phyloP scores from a whole-genome alignment of 768 basidiomycete species.

The Erythrobasidium yunnanense region DNA sequence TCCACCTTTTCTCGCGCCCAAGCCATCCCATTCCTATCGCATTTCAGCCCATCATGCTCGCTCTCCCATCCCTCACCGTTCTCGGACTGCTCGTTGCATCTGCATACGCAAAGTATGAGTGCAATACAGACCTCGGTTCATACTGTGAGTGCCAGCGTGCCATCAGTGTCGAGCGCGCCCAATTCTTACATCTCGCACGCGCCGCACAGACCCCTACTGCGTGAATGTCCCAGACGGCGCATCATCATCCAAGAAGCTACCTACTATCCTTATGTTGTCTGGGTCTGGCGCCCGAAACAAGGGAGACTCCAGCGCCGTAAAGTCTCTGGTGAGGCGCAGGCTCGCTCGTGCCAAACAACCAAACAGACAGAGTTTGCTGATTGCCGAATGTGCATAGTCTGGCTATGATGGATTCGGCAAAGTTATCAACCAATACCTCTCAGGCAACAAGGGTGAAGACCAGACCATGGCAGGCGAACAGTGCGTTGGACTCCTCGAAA shows the following conservation, averaged over 20 bases:
- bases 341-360: neutral
- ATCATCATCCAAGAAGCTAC: slow-evolving; percentile 1
- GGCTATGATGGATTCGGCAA: slow-evolving; percentile 26
- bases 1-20: no score
- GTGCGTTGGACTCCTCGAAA: neutral
- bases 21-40: no score
- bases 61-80: neutral
- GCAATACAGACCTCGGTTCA: slow-evolving; percentile 1
- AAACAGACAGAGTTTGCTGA: neutral
- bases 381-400: neutral
- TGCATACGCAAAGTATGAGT: slow-evolving; percentile 2
- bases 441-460: slow-evolving; percentile 13
- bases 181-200: no score
- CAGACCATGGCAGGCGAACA: slow-evolving; percentile 26
- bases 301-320: neutral
- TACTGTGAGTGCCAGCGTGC: no score
- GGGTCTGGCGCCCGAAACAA: slow-evolving; percentile 15
- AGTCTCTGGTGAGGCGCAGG: neutral
- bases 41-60: no score
- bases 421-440: slow-evolving; percentile 22
- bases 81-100: neutral
- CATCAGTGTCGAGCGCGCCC: no score
- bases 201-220: slow-evolving; percentile 24
- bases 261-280: slow-evolving; percentile 20
- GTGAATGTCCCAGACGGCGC: slow-evolving; percentile 25